These are phyloP conservation scores for Heteromeles arbutifolia DNA, from an alignment of 306 rosid species.

Conservation along the genomic window DNA sequence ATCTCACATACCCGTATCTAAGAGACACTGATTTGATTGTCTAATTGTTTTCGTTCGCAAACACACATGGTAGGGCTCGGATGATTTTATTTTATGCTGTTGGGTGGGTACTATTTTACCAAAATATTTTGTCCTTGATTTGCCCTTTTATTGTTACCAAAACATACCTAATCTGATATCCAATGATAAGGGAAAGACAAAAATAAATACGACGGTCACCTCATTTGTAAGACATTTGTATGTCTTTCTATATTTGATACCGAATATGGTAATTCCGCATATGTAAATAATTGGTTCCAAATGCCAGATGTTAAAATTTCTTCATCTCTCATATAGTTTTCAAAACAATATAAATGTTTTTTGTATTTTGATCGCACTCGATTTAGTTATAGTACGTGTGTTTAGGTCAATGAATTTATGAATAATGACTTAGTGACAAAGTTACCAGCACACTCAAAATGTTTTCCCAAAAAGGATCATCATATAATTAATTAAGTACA, in stretches of 20 bases:
- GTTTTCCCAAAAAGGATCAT: not conserved
- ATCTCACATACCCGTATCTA: not conserved
- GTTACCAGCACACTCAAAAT: no score
- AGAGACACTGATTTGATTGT: not conserved
- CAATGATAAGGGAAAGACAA: not conserved
- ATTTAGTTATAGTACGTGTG: no score
- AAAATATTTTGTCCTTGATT: not conserved
- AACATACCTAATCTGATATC: not conserved
- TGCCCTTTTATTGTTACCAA: not conserved
- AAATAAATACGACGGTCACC: not conserved
- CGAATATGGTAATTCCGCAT: not conserved
- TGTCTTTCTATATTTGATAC: no score
- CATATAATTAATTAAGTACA: not conserved
- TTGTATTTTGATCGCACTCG: no score
- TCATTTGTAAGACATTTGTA: no score
- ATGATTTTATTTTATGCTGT: not conserved
- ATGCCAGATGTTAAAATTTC: no score
- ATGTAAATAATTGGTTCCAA: no score
- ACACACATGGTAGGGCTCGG: not conserved
- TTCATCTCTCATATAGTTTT: no score
- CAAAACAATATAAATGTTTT: no score
- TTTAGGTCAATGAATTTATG: no score
- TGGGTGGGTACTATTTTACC: not conserved
- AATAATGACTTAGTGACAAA: not conserved
- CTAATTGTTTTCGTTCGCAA: not conserved